Evolutionary conservation across 164 flowering plant species (phyloP), one percentile per base, ranked within the genome.

Genomic region (Tetracentron sinense): DNA sequence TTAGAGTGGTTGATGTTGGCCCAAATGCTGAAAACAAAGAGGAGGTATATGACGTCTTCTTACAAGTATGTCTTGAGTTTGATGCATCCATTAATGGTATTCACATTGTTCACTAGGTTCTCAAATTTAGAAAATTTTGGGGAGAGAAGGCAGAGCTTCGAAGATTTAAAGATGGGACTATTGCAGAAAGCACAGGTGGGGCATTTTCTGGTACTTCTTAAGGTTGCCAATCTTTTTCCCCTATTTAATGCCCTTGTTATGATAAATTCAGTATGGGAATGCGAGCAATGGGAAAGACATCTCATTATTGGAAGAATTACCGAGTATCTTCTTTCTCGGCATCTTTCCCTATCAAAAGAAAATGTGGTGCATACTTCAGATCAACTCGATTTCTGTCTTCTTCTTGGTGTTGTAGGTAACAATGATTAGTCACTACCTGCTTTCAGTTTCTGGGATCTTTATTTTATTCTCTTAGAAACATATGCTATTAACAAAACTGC

Each of bases 201-300:
- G 42, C 51, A n/a, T 63, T 52, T 21, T 26, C 21, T 23, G 49
- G n/a, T 60, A 29, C 47, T 70, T 67, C 35, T 53, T n/a, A 31
- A 55, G 17, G 54, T 6, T 21, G 2, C 38, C 15, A 27, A 35
- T 54, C 11, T 8, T 64, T 50, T 20, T n/a, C n/a, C n/a, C n/a
- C n/a, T n/a, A n/a, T n/a, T n/a, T n/a, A n/a, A n/a, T n/a, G n/a
- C n/a, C n/a, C n/a, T n/a, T n/a, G n/a, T n/a, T n/a, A n/a, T n/a
- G n/a, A n/a, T n/a, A n/a, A n/a, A n/a, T n/a, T n/a, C n/a, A n/a
- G 99, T 86, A 1, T 94, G 99, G 97, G 85, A 84, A 63, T 76
- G 79, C 68, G 66, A 84, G 74, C 88, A 76, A 61, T 85, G 92
- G 88, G 80, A 81, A 71, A 81, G 78, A 35, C 96, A 91, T 82